phyloP scores from a whole-genome alignment of 2,329 filamentous ascomycete genomes.

The Beauveria scarabaeidicola region DNA sequence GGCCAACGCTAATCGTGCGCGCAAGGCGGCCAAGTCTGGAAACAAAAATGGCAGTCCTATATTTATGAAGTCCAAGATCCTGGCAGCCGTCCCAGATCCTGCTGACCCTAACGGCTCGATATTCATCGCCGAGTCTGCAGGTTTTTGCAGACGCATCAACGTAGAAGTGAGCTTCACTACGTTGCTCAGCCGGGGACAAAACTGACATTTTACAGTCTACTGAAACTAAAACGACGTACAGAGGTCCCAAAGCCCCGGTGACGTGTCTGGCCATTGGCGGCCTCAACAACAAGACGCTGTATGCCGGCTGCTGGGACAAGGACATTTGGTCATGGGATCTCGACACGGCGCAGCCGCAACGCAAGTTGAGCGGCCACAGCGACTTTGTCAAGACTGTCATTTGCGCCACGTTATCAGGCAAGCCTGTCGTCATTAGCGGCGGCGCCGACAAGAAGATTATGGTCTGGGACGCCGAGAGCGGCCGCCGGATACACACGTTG shows the following conservation, averaged over 20 bases:
- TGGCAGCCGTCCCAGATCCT: slow-evolving; percentile 64
- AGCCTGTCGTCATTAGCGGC: slow-evolving; percentile 61
- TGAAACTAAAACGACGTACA: slow-evolving; percentile 41
- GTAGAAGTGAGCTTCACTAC: slow-evolving; percentile 52
- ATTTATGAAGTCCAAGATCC: slow-evolving; percentile 73
- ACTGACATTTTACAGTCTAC: slow-evolving; percentile 19
- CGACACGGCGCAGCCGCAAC: slow-evolving; percentile 42
- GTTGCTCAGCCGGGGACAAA: neutral
- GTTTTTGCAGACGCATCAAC: slow-evolving; percentile 63
- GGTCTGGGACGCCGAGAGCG: slow-evolving; percentile 69
- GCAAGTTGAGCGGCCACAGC: slow-evolving; percentile 64
- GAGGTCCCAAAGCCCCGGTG: slow-evolving; percentile 70
- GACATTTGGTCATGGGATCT: slow-evolving; percentile 78
- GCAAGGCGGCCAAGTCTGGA: slow-evolving; percentile 60
- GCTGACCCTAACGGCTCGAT: slow-evolving; percentile 48
- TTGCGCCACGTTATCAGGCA: slow-evolving; percentile 50
- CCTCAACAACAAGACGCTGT: slow-evolving; percentile 50
- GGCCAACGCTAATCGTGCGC: slow-evolving; percentile 36
- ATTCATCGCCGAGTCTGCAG: slow-evolving; percentile 82
- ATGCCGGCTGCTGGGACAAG: slow-evolving; percentile 93
- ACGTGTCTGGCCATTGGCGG: slow-evolving; percentile 65
- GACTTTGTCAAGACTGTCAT: slow-evolving; percentile 88
- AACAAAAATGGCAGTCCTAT: slow-evolving; percentile 82
- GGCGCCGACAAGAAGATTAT: slow-evolving; percentile 73
- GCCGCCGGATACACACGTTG: slow-evolving; percentile 62